These are phyloP conservation scores for Sorghum bicolor DNA, from an alignment of 176 grass and related monocot species.

Conservation along the genomic window DNA sequence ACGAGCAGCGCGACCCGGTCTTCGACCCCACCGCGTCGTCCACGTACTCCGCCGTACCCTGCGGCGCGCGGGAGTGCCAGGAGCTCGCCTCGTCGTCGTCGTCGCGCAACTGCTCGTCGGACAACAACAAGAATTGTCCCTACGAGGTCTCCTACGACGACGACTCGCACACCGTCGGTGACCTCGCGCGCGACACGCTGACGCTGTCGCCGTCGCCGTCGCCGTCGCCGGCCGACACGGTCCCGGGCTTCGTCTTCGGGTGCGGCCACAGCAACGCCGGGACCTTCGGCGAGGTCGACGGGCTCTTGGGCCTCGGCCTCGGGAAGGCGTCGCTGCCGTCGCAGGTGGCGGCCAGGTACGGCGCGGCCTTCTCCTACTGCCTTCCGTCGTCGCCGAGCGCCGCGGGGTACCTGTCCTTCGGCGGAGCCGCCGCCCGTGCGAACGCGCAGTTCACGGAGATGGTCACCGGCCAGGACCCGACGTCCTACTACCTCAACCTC, in stretches of 20 bases:
- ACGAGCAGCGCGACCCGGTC: conserved; percentile 58
- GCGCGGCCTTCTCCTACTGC: conserved; percentile 71
- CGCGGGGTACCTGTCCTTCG: conserved; percentile 53
- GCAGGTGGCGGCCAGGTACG: conserved; percentile 41
- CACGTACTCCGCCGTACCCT: conserved; percentile 43
- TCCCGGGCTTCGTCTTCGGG: conserved; percentile 66
- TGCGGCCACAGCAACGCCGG: conserved; percentile 48
- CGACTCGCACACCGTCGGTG: conserved; percentile 40
- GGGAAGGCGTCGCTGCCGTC: conserved; percentile 46
- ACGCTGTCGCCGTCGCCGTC: conserved; percentile 14
- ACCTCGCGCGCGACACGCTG: conserved; percentile 53
- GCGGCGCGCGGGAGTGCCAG: conserved; percentile 31
- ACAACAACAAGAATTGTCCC: background rate
- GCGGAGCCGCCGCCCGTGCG: background rate
- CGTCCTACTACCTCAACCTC: conserved; percentile 62
- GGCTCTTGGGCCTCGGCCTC: conserved; percentile 63
- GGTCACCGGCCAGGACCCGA: background rate
- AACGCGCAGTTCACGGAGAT: conserved; percentile 54
- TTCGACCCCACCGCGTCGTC: conserved; percentile 57
- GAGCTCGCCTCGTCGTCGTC: background rate
- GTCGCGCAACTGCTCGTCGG: conserved; percentile 3
- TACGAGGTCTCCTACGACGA: conserved; percentile 62
- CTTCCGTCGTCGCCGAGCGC: conserved; percentile 52
- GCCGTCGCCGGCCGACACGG: background rate
- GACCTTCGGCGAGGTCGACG: conserved; percentile 43